Percentiles rank a stretch among this genome's conserved stretches.
Conservation (phyloP, 148 eudicot species). For the Rhododendron molle region DNA sequence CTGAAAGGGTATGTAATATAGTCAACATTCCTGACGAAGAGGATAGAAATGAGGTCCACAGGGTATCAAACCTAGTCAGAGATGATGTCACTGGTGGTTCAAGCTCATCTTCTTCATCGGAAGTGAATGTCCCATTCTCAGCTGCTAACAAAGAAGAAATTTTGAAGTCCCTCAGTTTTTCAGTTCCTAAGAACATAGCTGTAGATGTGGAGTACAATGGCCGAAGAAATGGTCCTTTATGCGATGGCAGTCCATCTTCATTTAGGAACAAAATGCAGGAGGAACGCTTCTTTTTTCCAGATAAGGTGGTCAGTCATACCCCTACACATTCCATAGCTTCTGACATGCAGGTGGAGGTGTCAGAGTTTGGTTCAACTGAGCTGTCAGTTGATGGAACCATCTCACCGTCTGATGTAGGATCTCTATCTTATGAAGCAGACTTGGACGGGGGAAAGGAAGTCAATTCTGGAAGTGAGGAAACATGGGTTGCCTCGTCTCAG, state of each 20-base stretch:
- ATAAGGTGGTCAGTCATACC: slow-evolving; percentile 22
- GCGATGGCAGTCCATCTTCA: slow-evolving; percentile 19
- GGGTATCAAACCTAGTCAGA: slow-evolving; percentile 9
- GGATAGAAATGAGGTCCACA: slow-evolving; percentile 13
- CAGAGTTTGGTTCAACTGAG: slow-evolving; percentile 57
- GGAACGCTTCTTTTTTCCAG: slow-evolving; percentile 34
- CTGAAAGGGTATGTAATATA: slow-evolving; percentile 17
- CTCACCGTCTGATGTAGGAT: slow-evolving; percentile 47
- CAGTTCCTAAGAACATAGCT: slow-evolving; percentile 27
- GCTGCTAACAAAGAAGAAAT: slow-evolving; percentile 45
- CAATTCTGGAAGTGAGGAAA: slow-evolving; percentile 39
- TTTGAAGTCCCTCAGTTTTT: slow-evolving; percentile 47
- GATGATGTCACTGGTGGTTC: slow-evolving; percentile 22
- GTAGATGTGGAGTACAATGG: slow-evolving; percentile 5
- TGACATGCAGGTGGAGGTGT: slow-evolving; percentile 84
- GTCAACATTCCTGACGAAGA: slow-evolving; percentile 16
- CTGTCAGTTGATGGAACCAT: slow-evolving; percentile 25
- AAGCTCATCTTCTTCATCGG: slow-evolving; percentile 57
- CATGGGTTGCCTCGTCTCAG: slow-evolving; percentile 39
- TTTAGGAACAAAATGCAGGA: slow-evolving; percentile 26
- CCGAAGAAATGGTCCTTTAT: slow-evolving; percentile 6
- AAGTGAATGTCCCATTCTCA: slow-evolving; percentile 29
- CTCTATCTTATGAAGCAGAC: slow-evolving; percentile 37
- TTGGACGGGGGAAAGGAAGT: slow-evolving; percentile 45
- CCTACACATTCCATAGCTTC: slow-evolving; percentile 70